Percentiles rank a stretch among this genome's conserved stretches.
These are phyloP conservation scores for Globisporangium canariense DNA, from an alignment of 352 stramenopile species.

Conservation along the genomic window DNA sequence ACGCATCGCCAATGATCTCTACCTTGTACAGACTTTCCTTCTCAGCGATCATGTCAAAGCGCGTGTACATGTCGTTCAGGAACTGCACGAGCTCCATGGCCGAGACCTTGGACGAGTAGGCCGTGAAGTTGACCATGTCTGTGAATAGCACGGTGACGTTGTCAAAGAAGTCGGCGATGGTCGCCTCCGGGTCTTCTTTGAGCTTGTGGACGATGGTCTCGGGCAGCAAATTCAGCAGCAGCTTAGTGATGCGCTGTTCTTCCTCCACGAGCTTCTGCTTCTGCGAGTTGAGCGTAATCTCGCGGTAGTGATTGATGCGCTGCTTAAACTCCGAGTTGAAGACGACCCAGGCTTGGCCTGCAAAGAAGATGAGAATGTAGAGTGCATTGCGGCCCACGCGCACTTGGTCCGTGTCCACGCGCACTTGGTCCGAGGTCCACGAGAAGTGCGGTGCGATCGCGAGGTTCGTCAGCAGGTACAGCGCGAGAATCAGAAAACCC, in stretches of 20 bases:
- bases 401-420: constrained; percentile 47
- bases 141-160: constrained; percentile 87
- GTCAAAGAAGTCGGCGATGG: constrained; percentile 82
- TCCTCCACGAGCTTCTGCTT: constrained; percentile 84
- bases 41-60: constrained; percentile 84
- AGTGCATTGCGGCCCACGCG: constrained; percentile 62
- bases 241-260: constrained; percentile 72
- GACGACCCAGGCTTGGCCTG: constrained; percentile 74
- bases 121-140: constrained; percentile 86
- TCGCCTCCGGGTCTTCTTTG: constrained; percentile 70
- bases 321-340: constrained; percentile 86
- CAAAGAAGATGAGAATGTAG: constrained; percentile 85
- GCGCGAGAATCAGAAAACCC: constrained; percentile 55
- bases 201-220: constrained; percentile 85
- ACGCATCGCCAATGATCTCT: constrained; percentile 88
- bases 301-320: constrained; percentile 83
- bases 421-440: constrained; percentile 23
- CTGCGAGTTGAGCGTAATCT: constrained; percentile 79
- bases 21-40: constrained; percentile 88
- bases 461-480: constrained; percentile 67
- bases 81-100: constrained; percentile 87
- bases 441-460: constrained; percentile 43
- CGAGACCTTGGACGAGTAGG: constrained; percentile 75
- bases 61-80: constrained; percentile 87
- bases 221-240: constrained; percentile 74